Percentiles rank a stretch among this genome's conserved stretches.
Conservation (phyloP, 2,329 filamentous ascomycete species). For the Emergomyces africanus region DNA sequence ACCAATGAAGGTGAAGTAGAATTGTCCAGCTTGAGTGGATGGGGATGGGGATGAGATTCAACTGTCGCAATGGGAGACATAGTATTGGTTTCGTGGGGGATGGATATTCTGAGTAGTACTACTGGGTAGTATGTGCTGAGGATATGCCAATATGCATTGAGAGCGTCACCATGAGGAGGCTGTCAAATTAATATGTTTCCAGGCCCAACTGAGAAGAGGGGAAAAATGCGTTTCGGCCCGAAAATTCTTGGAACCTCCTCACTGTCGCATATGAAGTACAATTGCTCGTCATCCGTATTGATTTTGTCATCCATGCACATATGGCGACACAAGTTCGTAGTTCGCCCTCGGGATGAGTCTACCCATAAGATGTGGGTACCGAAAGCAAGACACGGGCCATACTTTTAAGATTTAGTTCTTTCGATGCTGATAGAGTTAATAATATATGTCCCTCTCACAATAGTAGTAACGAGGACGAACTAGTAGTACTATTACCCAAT, state of each 20-base stretch:
- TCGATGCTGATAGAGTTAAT: not conserved
- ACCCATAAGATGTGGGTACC: not conserved
- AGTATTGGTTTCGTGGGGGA: not conserved
- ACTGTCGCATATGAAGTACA: not conserved
- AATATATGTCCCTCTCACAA: not conserved
- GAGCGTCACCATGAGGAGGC: not conserved
- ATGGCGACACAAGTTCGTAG: not conserved
- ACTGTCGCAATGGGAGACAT: not conserved
- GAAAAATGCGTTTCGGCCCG: not conserved
- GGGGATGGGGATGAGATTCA: not conserved
- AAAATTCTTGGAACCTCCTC: not conserved
- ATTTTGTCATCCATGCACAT: not conserved
- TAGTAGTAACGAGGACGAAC: not conserved
- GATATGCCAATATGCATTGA: not conserved
- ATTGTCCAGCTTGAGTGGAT: conserved; percentile 13
- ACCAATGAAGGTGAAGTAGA: conserved; percentile 9
- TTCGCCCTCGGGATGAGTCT: not conserved
- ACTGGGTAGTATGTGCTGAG: no score
- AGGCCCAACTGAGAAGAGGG: not conserved
- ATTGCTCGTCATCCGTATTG: not conserved
- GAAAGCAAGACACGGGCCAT: not conserved
- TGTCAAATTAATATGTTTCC: not conserved
- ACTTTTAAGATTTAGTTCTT: not conserved
- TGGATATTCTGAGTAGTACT: not conserved
- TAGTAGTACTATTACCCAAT: no score